Conservation (phyloP, 2,329 filamentous ascomycete genomes). For the Boeremia exigua region DNA sequence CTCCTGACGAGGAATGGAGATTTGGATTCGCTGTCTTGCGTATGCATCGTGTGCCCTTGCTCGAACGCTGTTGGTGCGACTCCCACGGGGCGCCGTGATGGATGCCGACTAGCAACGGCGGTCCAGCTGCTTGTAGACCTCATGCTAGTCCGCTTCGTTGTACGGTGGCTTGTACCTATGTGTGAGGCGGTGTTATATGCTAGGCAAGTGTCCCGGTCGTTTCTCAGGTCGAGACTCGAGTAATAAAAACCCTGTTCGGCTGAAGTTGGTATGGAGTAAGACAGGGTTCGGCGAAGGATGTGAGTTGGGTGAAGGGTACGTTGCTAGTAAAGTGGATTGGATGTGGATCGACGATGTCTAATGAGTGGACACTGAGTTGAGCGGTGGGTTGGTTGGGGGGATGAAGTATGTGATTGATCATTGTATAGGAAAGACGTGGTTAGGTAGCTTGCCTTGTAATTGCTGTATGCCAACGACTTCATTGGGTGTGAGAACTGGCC, state of each 20-base stretch:
- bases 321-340: neutral
- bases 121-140: slow-evolving; percentile 1
- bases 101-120: neutral
- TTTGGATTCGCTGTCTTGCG: slow-evolving; percentile 3
- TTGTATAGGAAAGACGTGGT: too few species aligned
- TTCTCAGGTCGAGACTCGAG: neutral
- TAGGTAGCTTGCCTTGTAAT: too few species aligned
- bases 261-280: neutral
- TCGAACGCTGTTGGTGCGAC: slow-evolving; percentile 1
- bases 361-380: too few species aligned
- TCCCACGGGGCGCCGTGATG: neutral
- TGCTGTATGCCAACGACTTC: too few species aligned
- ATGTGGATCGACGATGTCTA: neutral
- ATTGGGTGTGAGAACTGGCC: too few species aligned
- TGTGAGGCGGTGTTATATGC: slow-evolving; percentile 1
- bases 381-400: too few species aligned
- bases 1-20: neutral
- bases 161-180: neutral
- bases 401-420: too few species aligned
- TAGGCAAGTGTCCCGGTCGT: neutral
- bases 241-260: neutral
- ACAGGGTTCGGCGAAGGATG: neutral
- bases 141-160: slow-evolving; percentile 1
- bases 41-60: neutral
- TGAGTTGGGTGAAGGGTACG: neutral